Conservation (phyloP, 352 stramenopile species). For the Phytophthora hybrid region DNA sequence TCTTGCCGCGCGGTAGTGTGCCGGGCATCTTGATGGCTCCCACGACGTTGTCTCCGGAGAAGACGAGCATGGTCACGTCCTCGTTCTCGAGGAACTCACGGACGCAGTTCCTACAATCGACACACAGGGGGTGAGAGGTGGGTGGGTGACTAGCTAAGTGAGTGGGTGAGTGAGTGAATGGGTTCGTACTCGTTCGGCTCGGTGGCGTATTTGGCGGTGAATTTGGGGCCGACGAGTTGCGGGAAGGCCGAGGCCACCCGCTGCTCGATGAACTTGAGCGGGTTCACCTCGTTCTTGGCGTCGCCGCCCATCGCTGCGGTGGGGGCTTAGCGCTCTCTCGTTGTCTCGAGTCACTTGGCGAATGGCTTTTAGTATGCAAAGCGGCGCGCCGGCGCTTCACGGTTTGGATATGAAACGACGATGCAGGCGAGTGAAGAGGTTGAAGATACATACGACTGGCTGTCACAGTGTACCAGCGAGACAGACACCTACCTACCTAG, state of each 20-base stretch:
- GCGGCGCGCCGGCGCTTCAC: constrained; percentile 31
- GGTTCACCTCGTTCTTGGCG: constrained; percentile 77
- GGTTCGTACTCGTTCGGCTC: constrained; percentile 78
- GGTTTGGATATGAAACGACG: constrained; percentile 32
- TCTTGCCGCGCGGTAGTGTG: constrained; percentile 89
- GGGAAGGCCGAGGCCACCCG: constrained; percentile 81
- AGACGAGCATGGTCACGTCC: constrained; percentile 88
- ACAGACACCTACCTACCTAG: not conserved
- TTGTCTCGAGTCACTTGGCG: not conserved
- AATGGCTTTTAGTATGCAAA: constrained; percentile 7
- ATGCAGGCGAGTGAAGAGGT: not conserved
- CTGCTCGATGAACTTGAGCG: constrained; percentile 83
- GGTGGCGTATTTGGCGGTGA: constrained; percentile 84
- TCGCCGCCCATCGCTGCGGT: constrained; percentile 56
- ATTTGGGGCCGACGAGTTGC: constrained; percentile 68
- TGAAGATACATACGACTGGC: not conserved
- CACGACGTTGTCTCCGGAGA: constrained; percentile 90
- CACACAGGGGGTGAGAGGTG: not conserved
- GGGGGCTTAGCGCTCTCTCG: not conserved
- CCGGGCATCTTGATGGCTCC: constrained; percentile 89
- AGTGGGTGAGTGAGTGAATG: not conserved
- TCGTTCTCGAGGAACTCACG: constrained; percentile 92
- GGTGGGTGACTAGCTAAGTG: not conserved
- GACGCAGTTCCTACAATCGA: constrained; percentile 58
- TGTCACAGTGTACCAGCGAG: constrained; percentile 25